Base-by-base conservation (phyloP, 345 rosid species). In the Punica granatum region DNA sequence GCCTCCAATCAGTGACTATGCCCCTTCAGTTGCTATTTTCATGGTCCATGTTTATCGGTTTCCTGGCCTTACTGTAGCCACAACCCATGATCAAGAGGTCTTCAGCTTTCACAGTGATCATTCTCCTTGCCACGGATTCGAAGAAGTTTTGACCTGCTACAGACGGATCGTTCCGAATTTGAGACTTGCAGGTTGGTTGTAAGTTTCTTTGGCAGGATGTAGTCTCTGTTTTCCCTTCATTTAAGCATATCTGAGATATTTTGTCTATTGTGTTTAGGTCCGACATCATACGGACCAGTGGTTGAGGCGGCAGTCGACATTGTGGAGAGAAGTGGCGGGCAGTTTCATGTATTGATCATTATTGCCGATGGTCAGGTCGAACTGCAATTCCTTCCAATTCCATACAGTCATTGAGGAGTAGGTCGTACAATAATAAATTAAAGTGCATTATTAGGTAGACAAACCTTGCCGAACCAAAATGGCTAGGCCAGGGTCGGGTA, bases 111-210 rank as follows among this genome's bases (percentile, higher is more conserved):
- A 91, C 54, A 67, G 60, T 19, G 94, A 92, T 69, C 82, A 72
- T 69, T 80, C 93, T 6, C 83, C 93, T 33, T 92, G 98, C 78
- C 78, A 84, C 60, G 98, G 98, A 62, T 87, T 89, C 44, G 96
- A 89, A 77, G 98, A 92, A 72, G 98, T 89, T 42, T 75, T 92
- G 75, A 60, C 82, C 35, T 86, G 98, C 75, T 92, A 92, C 80
- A 82, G 35, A 64, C 79, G 73, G 35, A 78, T 86, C 23, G 86
- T 76, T 49, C 90, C 94, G 13, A 80, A 74, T 75, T 67, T 89
- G 72, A 76, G 76, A 69, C 83, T 92, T 13, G 54, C 98, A 70
- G 98, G 98, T 85, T 6, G 14, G 65, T 18, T 60, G 3, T n/a
- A n/a, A n/a, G n/a, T n/a, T n/a, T n/a, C n/a, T 60, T 1, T 33